phyloP scores from a whole-genome alignment of 2,329 filamentous ascomycete genomes.

The Trichoderma sp. region DNA sequence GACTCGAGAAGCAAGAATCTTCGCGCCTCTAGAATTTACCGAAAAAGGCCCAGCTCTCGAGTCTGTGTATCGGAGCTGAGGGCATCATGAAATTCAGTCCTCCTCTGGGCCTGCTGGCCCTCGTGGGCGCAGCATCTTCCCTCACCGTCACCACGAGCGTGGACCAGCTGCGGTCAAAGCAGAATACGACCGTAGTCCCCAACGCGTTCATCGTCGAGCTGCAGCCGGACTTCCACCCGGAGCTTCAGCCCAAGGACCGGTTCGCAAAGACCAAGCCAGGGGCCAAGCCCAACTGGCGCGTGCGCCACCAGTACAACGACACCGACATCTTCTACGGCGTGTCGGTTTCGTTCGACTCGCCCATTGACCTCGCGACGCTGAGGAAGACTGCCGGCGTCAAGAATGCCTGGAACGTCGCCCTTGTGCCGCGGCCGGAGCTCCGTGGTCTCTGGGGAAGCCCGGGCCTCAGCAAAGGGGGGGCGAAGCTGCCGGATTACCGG shows the following conservation, averaged over 20 bases:
- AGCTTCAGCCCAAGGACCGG: slow-evolving; percentile 1
- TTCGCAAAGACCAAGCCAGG: slow-evolving; percentile 14
- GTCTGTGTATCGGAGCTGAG: not conserved
- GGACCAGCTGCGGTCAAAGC: not conserved
- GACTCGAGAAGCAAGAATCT: not conserved
- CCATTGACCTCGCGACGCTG: not conserved
- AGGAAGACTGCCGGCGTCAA: slow-evolving; percentile 12
- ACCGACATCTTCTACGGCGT: slow-evolving; percentile 12
- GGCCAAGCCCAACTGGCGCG: not conserved
- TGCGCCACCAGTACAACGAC: slow-evolving; percentile 18
- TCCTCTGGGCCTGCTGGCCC: not conserved
- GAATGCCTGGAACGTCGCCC: slow-evolving; percentile 10
- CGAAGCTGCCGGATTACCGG: not conserved
- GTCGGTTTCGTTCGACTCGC: slow-evolving; percentile 1
- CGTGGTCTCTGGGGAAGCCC: not conserved
- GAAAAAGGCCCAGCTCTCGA: not conserved
- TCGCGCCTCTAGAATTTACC: not conserved
- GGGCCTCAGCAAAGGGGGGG: not conserved
- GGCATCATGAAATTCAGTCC: slow-evolving; percentile 11
- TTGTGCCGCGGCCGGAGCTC: not conserved
- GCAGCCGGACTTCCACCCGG: not conserved
- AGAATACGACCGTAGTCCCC: slow-evolving; percentile 3
- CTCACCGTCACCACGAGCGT: not conserved
- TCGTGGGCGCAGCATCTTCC: slow-evolving; percentile 1
- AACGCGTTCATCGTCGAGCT: slow-evolving; percentile 28